phyloP scores from a whole-genome alignment of 2,329 filamentous ascomycete genomes.

The Botrytis porri region DNA sequence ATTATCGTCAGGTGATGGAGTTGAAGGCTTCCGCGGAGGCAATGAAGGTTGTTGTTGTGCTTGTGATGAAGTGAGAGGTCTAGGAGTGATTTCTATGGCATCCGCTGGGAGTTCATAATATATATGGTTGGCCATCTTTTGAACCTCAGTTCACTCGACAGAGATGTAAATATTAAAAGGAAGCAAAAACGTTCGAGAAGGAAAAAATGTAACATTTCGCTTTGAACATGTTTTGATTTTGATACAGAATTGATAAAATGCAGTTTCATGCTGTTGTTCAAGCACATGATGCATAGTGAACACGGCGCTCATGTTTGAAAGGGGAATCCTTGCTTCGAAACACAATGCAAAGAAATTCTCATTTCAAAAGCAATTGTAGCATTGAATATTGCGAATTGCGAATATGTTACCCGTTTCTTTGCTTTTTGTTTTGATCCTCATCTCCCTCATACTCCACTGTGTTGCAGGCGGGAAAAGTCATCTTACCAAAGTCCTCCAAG shows the following conservation, averaged over 20 bases:
- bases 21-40: background rate
- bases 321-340: constrained; percentile 14
- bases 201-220: background rate
- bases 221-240: background rate
- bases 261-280: constrained; percentile 5
- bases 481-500: background rate
- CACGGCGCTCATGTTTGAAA: constrained; percentile 1
- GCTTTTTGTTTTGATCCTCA: background rate
- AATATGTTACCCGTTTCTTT: background rate
- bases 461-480: too few species aligned
- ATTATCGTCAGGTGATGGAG: background rate
- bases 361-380: constrained; percentile 1
- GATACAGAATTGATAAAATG: background rate
- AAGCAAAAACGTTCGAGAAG: background rate
- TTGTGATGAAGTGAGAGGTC: background rate
- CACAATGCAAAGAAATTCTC: constrained; percentile 9
- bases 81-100: background rate
- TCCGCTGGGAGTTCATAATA: constrained; percentile 17
- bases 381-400: background rate
- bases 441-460: background rate
- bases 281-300: constrained; percentile 17
- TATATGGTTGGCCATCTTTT: background rate
- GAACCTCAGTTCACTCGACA: background rate
- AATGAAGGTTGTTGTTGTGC: background rate
- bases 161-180: background rate